Evolutionary conservation across 768 basidiomycete genomes (phyloP), one percentile per base, ranked within the genome.

Genomic region (Suillus ampliporus): DNA sequence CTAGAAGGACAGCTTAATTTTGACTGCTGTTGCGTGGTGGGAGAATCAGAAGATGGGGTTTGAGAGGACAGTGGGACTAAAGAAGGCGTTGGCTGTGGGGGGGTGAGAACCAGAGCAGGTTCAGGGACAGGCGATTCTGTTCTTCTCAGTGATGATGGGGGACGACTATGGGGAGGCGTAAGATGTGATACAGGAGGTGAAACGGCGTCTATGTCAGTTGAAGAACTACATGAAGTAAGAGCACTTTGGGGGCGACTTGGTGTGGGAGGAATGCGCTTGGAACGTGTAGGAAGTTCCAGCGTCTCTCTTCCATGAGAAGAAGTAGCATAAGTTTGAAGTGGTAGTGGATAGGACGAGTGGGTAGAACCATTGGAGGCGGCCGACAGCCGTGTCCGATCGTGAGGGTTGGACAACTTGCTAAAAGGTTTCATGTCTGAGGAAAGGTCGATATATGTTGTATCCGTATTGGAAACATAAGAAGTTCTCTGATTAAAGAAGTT

Each of bases 1-100:
- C 86, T 88, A 15, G 80, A 77, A 2, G 78, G 78, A 6, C 74
- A 67, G 60, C 77, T 79, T 58, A 71, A 59, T 21, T 70, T 74
- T 8, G 77, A 75, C 15, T 61, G 66, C 21, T 68, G 72, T 59
- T 65, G 65, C 23, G 74, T 68, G n/a, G 67, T 44, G 23, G 69
- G 41, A 66, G 69, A 65, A n/a, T n/a, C n/a, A 41, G 71, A 66
- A 67, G 64, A 62, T 48, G 80, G 74, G 23, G 81, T 76, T 67
- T 81, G 80, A 48, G 79, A 73, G n/a, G 76, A 70, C 14, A 76
- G 75, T 15, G 68, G 63, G 21, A 50, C 40, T 31, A 68, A 47
- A 41, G 75, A 68, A 61, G 59, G 52, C 44, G 71, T 61, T 0
- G 61, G 68, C 8, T 65, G 69, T 1, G 71, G 65, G 21, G 64